Evolutionary conservation across 768 basidiomycete species (phyloP), one percentile per base, ranked within the genome.

Genomic region (Phaffia australis): DNA sequence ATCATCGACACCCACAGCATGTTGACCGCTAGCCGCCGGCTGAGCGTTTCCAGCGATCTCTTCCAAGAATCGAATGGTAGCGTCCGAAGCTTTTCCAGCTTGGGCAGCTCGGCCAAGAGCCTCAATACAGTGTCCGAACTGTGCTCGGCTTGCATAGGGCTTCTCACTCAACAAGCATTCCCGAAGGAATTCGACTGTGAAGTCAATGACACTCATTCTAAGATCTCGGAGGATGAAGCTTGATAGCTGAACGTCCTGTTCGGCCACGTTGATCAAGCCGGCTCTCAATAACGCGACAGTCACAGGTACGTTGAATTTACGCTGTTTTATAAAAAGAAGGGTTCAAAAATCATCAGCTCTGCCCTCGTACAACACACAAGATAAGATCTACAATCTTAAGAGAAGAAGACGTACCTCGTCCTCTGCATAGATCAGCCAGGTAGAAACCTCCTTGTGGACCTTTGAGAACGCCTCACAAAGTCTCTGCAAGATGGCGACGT

Each of bases 371-470:
- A 56, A 23, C n/a, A 9, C 14, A 23, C 9, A 9, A 21, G 55
- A 56, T n/a, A 3, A 30, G 56, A 11, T 3, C 27, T 18, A 57
- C 35, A 11, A 42, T 42, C 6, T 42, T 11, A 5, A 11, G 0
- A 46, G n/a, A 55, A 18, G 48, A 25, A 15, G 6, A 79, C 84
- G 64, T 64, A 92, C 91, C 79, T 93, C 89, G 74, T 99, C 95
- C 74, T 98, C 93, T 3, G 95, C 89, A 74, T 91, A 95, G 55
- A 97, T 79, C 57, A 99, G 79, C 95, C 95, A 99, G 1, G 88
- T 88, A 59, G 92, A 87, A 7, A 94, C 95, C 77, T 99, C 95
- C 76, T 92, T 92, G 21, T 87, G 89, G 55, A 97, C 94, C 70
- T 94, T 89, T 71, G 89, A 85, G 69, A 91, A 93, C 19, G 85